Evolutionary conservation across 805 yeast species (phyloP), one percentile per base, ranked within the genome.

Genomic region (Debaryomyces hansenii): DNA sequence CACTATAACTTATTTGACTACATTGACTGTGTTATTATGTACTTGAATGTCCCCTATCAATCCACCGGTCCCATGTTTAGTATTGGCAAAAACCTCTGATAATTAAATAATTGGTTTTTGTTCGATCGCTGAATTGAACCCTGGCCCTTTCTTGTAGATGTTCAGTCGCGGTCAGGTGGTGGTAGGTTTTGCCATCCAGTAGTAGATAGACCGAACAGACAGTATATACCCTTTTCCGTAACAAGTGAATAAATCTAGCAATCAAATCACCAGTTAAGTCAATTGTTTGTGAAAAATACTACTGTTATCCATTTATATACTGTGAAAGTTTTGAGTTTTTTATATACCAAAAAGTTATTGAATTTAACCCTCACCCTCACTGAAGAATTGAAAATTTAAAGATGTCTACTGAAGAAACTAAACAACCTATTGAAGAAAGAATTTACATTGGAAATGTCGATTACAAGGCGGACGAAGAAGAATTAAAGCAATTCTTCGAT

Each of bases 401-500:
- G 20, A 55, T 56, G 58, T 48, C 62, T 40, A 40, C 48, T 41
- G 56, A 51, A 41, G 35, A 39, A 39, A 29, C 35, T 12, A 60
- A 64, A 45, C 58, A 60, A 40, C 33, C 15, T 28, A 68, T 75
- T 50, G 78, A 74, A 47, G 70, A 72, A 41, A 74, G 78, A 67
- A 62, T 72, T 51, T 72, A 70, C 57, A 61, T 72, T 41, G 76
- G 77, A 21, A 72, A 72, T 49, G 68, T 72, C 42, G 72, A 72
- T 53, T 72, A 61, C 59, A 64, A 62, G 48, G 72, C 75, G 48
- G 67, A 70, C 37, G 72, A 68, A 49, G 72, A 66, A 20, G 76
- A 71, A 37, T 61, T 83, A 49, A 71, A 71, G 44, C 75, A 69
- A 37, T 72, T 78, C 53, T 82, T 82, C 58, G 63, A 64, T 44